These are phyloP conservation scores for Trichoderma sp. DNA, from an alignment of 2,329 filamentous ascomycete species.

Conservation along the genomic window DNA sequence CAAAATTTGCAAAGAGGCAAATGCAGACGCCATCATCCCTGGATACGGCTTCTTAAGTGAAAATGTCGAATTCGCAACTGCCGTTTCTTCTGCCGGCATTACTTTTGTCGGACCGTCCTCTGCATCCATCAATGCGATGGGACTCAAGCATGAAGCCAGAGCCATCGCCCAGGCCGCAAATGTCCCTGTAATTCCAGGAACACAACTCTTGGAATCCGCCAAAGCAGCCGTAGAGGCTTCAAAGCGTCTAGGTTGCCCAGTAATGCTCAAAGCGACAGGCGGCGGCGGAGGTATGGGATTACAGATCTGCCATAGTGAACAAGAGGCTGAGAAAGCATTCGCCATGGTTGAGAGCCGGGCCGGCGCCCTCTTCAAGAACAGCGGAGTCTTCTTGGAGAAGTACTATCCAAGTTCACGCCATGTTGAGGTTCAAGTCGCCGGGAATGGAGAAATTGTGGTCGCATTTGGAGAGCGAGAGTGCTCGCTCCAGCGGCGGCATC, in stretches of 20 bases:
- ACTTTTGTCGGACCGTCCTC: not conserved
- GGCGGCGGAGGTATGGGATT: not conserved
- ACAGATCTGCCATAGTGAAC: not conserved
- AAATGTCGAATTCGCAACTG: not conserved
- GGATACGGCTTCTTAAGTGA: not conserved
- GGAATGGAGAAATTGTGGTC: not conserved
- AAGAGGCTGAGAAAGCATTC: not conserved
- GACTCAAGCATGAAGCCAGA: not conserved
- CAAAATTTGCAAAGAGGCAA: not conserved
- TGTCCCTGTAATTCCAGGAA: not conserved
- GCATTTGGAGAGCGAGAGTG: not conserved
- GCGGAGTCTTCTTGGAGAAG: constrained; percentile 42
- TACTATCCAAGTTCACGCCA: constrained; percentile 21
- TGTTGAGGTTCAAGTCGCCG: not conserved
- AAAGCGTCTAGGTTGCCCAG: not conserved
- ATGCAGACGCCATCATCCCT: not conserved
- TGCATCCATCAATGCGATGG: not conserved
- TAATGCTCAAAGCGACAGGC: not conserved
- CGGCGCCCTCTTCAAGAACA: constrained; percentile 41
- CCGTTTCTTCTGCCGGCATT: not conserved
- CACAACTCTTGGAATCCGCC: not conserved
- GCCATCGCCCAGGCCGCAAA: not conserved
- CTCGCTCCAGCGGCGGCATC: not conserved
- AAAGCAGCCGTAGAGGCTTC: not conserved
- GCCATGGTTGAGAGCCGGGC: constrained; percentile 24